Evolutionary conservation across 352 stramenopile genomes (phyloP), one percentile per base, ranked within the genome.

Genomic region (Phytophthora quininea): DNA sequence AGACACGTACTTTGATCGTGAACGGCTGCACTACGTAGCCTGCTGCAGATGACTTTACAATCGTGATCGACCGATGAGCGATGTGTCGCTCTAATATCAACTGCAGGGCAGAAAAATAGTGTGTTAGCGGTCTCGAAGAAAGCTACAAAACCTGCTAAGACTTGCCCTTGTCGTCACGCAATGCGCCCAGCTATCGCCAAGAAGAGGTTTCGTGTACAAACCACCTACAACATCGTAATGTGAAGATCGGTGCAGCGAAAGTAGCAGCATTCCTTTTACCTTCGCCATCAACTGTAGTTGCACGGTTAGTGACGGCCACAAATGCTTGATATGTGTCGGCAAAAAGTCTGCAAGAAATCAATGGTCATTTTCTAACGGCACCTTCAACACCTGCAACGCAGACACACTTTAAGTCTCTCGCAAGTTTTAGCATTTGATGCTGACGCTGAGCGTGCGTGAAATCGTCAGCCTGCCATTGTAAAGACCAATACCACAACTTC

Each of bases 161-260:
- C 58, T 29, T 42, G 89, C 84, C 43, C 84, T 77, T 37, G 76
- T 85, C 3, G 81, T 92, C 52, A 92, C 78, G 32, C 81, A 92
- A 42, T 91, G 82, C 5, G 82, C 71, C 87, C 87, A 95, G 14
- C 48, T 83, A 29, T 92, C 83, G 35, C 83, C 83, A 37, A 95
- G 75, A 14, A 76, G 55, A 14, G 87, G 80, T 19, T 82, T 85
- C 19, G 87, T 92, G 58, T 82, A 93, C 14, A 87, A 54, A n/a
- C 64, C 84, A 71, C 38, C 68, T 73, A 52, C 40, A 14, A 30
- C n/a, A 66, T 11, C 27, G 66, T 19, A 35, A 54, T 2, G 54
- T 65, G 32, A 67, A 32, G 31, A 56, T 54, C 10, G 19, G 19
- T 24, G 19, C 19, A 24, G 19, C 19, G 19, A 24, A 24, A 24